A percentile compares a stretch with the other conserved stretches of the same genome.
Conservation (phyloP, 2,329 filamentous ascomycete genomes). For the Neonectria neomacrospora region DNA sequence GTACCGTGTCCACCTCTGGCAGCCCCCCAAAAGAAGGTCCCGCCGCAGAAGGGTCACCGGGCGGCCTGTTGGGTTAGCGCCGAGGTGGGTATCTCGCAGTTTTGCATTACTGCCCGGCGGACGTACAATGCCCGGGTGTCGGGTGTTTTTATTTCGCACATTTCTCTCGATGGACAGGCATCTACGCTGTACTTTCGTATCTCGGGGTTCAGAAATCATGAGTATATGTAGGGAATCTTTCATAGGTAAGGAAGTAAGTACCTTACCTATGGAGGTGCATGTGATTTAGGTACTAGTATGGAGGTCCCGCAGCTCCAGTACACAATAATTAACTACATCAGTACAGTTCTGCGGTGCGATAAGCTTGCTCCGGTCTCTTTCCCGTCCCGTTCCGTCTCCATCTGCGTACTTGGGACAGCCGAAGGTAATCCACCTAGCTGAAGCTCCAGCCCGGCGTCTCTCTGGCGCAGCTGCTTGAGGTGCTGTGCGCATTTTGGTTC, state of each 20-base stretch:
- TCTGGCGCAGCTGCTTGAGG: background rate
- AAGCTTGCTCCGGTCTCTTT: background rate
- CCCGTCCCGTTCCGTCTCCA: background rate
- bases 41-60: background rate
- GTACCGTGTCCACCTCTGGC: background rate
- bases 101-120: background rate
- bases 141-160: background rate
- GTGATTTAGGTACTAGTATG: no score
- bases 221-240: no score
- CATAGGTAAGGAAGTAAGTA: no score
- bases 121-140: background rate
- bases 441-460: background rate
- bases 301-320: no score
- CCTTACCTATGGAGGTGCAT: no score
- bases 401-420: background rate
- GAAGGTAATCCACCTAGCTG: background rate
- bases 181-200: no score
- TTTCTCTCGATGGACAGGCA: background rate
- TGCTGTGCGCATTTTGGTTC: background rate
- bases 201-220: no score
- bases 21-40: no score
- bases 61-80: background rate
- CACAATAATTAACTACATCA: background rate
- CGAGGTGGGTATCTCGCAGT: background rate
- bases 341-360: background rate